Base-by-base conservation (phyloP, 2,329 filamentous ascomycete genomes). In the Didymella exigua region DNA sequence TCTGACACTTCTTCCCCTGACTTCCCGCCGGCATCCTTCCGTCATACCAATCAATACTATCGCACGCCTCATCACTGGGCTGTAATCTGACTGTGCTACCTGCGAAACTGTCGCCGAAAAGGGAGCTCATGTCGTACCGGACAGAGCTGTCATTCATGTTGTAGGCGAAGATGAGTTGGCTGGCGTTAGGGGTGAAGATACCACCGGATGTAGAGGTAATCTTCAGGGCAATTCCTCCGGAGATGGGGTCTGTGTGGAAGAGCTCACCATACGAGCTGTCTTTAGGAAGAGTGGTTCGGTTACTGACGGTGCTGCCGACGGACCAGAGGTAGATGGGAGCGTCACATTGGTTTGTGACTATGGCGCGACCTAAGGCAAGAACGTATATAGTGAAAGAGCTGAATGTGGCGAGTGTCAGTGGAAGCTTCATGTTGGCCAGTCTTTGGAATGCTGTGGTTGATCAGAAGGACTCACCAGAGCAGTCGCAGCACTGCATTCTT, bases 261-360 rank as follows among this genome's bases (percentile, higher is more conserved):
- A 44, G 29, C 36, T 71, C 64, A 52, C 63, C 63, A 38, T 72
- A 71, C 5, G 69, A 70, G 3, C 56, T 57, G 23, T 66, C 64
- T n/a, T 61, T 63, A 4, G 38, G 31, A 8, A 72, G 50, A 1
- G 36, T 59, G 10, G 60, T 41, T 21, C 66, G 59, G 0, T 59
- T 38, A 29, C 61, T 41, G 18, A 65, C 60, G 29, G 41, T 52
- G 43, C 59, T 43, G 24, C 67, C 65, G n/a, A 71, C 63, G 14
- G 67, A 70, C 66, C 66, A 71, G 31, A 72, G 63, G 41, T 69
- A 71, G 24, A 72, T 46, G 1, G 66, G 63, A 0, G 33, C 46
- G 27, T 66, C 61, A 52, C 70, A 73, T 58, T 71, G 67, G 33
- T 72, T 72, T 2, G 65, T 69, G 16, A 73, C 61, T 38, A 70